Percentiles rank a stretch among this genome's conserved stretches.
phyloP scores from a whole-genome alignment of 2,329 filamentous ascomycete species.

The Ploettnerulaceae sp. region DNA sequence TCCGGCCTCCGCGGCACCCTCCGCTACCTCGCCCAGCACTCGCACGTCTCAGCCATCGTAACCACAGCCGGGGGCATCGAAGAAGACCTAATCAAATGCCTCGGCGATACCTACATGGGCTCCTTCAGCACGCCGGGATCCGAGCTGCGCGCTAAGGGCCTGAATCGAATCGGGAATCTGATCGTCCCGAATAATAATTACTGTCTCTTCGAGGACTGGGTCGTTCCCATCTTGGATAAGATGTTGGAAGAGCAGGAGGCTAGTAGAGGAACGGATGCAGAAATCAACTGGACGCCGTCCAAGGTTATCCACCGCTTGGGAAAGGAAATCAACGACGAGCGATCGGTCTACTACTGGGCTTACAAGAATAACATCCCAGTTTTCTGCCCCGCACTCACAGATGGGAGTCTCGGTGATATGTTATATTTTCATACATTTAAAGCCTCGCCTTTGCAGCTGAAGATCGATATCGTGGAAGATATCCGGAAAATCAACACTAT shows the following conservation, averaged over 20 bases:
- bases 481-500: slow-evolving; percentile 91
- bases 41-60: slow-evolving; percentile 87
- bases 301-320: slow-evolving; percentile 87
- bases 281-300: slow-evolving; percentile 87
- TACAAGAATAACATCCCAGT: slow-evolving; percentile 95
- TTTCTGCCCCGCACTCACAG: slow-evolving; percentile 93
- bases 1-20: slow-evolving; percentile 89
- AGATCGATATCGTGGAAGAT: slow-evolving; percentile 89
- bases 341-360: slow-evolving; percentile 90
- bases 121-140: slow-evolving; percentile 76
- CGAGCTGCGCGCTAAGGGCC: slow-evolving; percentile 72
- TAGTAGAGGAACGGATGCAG: slow-evolving; percentile 57
- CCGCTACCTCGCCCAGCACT: slow-evolving; percentile 88
- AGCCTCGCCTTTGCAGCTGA: slow-evolving; percentile 72
- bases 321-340: slow-evolving; percentile 88
- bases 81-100: slow-evolving; percentile 97
- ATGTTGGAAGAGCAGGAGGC: slow-evolving; percentile 94
- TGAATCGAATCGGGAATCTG: slow-evolving; percentile 95
- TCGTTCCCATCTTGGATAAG: slow-evolving; percentile 87
- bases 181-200: slow-evolving; percentile 97
- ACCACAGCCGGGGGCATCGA: slow-evolving; percentile 94
- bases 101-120: slow-evolving; percentile 88
- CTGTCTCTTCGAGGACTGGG: slow-evolving; percentile 96
- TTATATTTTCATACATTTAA: slow-evolving; percentile 98
- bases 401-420: slow-evolving; percentile 96